Percentiles rank a stretch among this genome's conserved stretches.
phyloP scores from a whole-genome alignment of 768 basidiomycete species.

The Amanita molliuscula region DNA sequence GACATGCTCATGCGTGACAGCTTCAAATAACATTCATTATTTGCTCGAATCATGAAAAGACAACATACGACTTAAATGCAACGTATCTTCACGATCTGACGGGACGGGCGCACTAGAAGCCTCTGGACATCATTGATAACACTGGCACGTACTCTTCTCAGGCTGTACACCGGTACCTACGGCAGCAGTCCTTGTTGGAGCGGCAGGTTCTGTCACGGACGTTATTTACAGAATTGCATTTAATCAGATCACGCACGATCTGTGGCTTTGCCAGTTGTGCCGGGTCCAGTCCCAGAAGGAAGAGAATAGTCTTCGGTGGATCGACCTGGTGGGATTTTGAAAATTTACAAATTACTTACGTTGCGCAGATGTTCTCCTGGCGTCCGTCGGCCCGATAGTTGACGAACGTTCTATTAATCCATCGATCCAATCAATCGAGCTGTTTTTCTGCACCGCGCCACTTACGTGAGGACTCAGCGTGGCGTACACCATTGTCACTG shows the following conservation, averaged over 20 bases:
- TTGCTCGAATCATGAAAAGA: background rate
- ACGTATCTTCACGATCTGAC: slow-evolving; percentile 13
- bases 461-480: no score
- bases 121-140: background rate
- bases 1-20: slow-evolving; percentile 18
- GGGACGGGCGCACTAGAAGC: slow-evolving; percentile 11
- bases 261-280: slow-evolving; percentile 10
- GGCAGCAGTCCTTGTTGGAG: background rate
- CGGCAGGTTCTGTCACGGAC: background rate
- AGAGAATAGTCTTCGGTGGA: background rate
- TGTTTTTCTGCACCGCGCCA: no score
- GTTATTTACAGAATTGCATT: background rate
- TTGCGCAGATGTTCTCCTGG: no score
- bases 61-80: slow-evolving; percentile 14
- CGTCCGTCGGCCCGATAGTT: no score
- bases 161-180: background rate
- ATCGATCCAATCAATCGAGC: no score
- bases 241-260: slow-evolving; percentile 8
- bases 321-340: background rate
- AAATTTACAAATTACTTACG: background rate
- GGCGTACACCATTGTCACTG: background rate
- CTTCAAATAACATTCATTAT: slow-evolving; percentile 6
- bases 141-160: background rate
- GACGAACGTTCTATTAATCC: no score
- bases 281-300: slow-evolving; percentile 14